Evolutionary conservation across 352 stramenopile species (phyloP), one percentile per base, ranked within the genome.

Genomic region (Globisporangium cylindrosporum): DNA sequence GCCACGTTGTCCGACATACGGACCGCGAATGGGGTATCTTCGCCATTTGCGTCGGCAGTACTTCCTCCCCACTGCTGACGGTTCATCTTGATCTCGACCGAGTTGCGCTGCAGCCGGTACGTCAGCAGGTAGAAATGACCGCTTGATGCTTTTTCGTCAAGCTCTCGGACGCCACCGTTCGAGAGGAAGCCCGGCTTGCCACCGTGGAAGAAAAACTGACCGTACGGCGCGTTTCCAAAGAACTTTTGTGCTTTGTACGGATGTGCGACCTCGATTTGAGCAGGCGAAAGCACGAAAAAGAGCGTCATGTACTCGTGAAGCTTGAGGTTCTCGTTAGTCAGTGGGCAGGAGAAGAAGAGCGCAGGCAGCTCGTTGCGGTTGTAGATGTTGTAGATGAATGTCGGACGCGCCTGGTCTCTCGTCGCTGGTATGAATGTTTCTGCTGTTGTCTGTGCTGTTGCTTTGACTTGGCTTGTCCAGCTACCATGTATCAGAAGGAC

Each of bases 221-320:
- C 83, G 62, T 91, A 88, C 32, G 82, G 83, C 3, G 79, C 75
- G 72, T 86, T 89, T 1, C 83, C 83, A 43, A 91, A 91, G 69
- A 91, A 89, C 64, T 90, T 91, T 65, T 91, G 81, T 0, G 64
- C 73, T 10, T 59, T 69, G 66, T 77, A 88, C 9, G 74, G 74
- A 24, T 84, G 77, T 2, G 71, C 71, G 53, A 32, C 10, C 78
- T 84, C 70, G 34, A 85, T 74, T 66, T 76, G 67, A 27, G 72
- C 71, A 1, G 81, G 79, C 1, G 76, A 79, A 12, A 91, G 41
- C 27, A 90, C 81, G 60, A 90, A 88, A 62, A 91, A 82, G 8
- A 91, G 62, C 1, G 83, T 91, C 81, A 89, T 89, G 36, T 73
- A 77, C 20, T 86, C 81, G 43, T 81, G 80, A 5, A 91, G 59